These are phyloP conservation scores for Forsythia suspensa DNA, from an alignment of 257 asterid species.

Conservation along the genomic window DNA sequence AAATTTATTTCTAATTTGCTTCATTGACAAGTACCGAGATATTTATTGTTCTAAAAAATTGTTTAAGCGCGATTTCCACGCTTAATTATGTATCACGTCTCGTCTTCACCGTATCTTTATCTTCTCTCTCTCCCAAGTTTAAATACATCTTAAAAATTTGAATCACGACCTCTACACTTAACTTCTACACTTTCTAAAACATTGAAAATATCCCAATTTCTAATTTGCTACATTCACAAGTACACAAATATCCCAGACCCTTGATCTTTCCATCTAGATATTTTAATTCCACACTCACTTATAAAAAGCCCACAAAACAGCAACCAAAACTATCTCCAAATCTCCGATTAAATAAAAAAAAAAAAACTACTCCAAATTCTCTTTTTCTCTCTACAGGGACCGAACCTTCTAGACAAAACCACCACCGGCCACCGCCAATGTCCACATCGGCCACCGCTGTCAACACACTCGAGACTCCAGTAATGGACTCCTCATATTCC, in stretches of 20 bases:
- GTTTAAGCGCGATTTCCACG: too few relatives aligned
- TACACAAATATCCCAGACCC: slow-evolving; percentile 13
- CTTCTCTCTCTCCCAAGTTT: too few relatives aligned
- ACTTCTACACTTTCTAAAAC: too few relatives aligned
- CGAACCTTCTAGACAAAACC: slow-evolving; percentile 30
- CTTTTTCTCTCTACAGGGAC: neutral
- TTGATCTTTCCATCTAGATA: slow-evolving; percentile 32
- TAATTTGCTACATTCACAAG: neutral
- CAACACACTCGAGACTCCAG: slow-evolving; percentile 62
- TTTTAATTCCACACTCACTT: slow-evolving; percentile 3
- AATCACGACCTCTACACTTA: too few relatives aligned
- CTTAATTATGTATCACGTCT: too few relatives aligned
- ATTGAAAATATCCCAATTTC: too few relatives aligned
- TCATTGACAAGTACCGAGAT: too few relatives aligned
- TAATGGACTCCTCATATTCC: slow-evolving; percentile 52
- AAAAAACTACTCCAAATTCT: slow-evolving; percentile 26
- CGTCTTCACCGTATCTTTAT: too few relatives aligned
- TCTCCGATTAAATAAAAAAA: too few relatives aligned
- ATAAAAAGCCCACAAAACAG: slow-evolving; percentile 19
- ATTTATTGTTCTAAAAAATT: too few relatives aligned
- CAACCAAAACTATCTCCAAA: slow-evolving; percentile 33
- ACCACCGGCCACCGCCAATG: slow-evolving; percentile 17
- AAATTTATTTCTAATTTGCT: too few relatives aligned
- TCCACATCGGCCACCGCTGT: slow-evolving; percentile 22
- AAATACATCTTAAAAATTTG: too few relatives aligned